These are phyloP conservation scores for Phyllosticta capitalensis DNA, from an alignment of 2,329 filamentous ascomycete genomes.

Conservation along the genomic window DNA sequence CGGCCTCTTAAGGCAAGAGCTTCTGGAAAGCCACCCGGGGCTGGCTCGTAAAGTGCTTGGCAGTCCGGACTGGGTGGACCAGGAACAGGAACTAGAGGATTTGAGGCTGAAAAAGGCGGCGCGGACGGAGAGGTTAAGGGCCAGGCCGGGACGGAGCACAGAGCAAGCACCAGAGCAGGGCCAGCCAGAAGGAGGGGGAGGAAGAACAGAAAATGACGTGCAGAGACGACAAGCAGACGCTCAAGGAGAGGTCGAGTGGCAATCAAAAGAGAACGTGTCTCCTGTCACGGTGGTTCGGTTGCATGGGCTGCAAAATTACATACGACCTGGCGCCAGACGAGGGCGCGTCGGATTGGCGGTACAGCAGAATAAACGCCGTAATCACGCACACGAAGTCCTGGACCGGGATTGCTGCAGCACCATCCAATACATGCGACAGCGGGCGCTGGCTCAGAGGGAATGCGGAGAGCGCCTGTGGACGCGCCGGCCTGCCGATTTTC, in stretches of 20 bases:
- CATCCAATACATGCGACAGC: slow-evolving; percentile 11
- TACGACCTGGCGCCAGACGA: background rate
- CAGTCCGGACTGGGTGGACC: slow-evolving; percentile 4
- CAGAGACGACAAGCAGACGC: background rate
- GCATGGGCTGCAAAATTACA: background rate
- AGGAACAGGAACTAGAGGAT: slow-evolving; percentile 10
- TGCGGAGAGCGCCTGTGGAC: too few species aligned
- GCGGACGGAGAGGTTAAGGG: background rate
- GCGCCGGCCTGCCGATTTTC: too few species aligned
- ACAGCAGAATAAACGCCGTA: slow-evolving; percentile 3
- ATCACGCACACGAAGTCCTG: background rate
- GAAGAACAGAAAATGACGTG: background rate
- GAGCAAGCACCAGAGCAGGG: background rate
- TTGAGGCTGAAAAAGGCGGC: slow-evolving; percentile 1
- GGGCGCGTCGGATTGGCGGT: background rate
- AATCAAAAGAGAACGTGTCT: background rate
- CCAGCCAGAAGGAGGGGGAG: background rate
- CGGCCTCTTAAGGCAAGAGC: slow-evolving; percentile 9
- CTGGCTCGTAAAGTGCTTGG: slow-evolving; percentile 10
- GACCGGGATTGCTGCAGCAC: slow-evolving; percentile 8
- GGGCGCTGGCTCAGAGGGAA: background rate
- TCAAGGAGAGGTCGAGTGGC: background rate
- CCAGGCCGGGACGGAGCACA: background rate
- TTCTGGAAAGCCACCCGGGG: slow-evolving; percentile 2
- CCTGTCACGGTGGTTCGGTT: background rate